These are phyloP conservation scores for Fusarium nodosum DNA, from an alignment of 2,329 filamentous ascomycete genomes.

Conservation along the genomic window DNA sequence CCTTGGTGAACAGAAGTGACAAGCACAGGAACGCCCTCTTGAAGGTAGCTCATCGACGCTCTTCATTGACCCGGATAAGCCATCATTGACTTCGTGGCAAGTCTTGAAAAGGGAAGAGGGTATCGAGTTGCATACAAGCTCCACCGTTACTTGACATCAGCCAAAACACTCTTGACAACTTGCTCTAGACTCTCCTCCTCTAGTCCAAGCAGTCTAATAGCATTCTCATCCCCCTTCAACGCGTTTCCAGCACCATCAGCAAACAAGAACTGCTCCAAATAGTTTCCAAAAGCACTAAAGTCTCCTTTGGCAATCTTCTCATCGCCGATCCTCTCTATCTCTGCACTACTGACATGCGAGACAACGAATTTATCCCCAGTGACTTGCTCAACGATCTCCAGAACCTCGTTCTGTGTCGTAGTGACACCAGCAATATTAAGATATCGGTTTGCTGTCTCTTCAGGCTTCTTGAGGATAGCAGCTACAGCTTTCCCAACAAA, in stretches of 20 bases:
- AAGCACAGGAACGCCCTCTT: too few relatives aligned
- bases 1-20: neutral
- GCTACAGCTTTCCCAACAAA: slow-evolving; percentile 10
- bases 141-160: neutral
- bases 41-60: neutral
- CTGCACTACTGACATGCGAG: neutral
- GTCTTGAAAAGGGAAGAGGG: neutral
- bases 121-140: neutral
- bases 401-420: slow-evolving; percentile 13
- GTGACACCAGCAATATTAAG: slow-evolving; percentile 18
- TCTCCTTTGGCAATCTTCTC: slow-evolving; percentile 17
- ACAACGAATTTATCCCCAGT: slow-evolving; percentile 24
- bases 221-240: slow-evolving; percentile 4
- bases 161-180: slow-evolving; percentile 4
- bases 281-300: slow-evolving; percentile 23
- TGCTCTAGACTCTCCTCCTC: slow-evolving; percentile 12
- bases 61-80: neutral
- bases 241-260: slow-evolving; percentile 6
- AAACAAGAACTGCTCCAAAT: slow-evolving; percentile 20
- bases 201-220: neutral
- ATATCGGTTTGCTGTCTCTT: slow-evolving; percentile 12
- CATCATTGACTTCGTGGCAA: neutral
- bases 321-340: slow-evolving; percentile 12
- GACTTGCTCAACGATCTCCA: neutral
- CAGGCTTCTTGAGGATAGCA: slow-evolving; percentile 5